phyloP scores from a whole-genome alignment of 2,329 filamentous ascomycete species.

The Sphaerulina populicola region DNA sequence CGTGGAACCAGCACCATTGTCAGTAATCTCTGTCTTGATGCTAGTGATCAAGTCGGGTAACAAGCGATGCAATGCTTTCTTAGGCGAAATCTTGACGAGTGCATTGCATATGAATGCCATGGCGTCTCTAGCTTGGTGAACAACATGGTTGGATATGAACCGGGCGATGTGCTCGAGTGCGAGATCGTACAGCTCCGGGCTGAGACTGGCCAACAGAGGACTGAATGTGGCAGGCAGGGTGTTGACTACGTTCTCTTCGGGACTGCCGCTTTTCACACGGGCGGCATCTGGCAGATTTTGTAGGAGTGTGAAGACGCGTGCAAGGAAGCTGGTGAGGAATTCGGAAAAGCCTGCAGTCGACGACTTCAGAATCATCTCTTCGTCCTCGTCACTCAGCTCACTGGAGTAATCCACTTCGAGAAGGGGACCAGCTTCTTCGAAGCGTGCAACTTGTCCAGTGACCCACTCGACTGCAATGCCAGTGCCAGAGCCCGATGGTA shows the following conservation, averaged over 20 bases:
- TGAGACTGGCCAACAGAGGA: slow-evolving; percentile 81
- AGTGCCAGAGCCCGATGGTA: slow-evolving; percentile 33
- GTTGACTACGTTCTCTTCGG: slow-evolving; percentile 95
- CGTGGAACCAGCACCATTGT: slow-evolving; percentile 91
- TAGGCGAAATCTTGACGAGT: slow-evolving; percentile 87
- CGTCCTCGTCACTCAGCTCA: slow-evolving; percentile 75
- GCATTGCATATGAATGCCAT: slow-evolving; percentile 99
- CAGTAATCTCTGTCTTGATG: slow-evolving; percentile 93
- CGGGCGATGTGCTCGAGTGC: slow-evolving; percentile 84
- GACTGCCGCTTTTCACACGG: slow-evolving; percentile 77
- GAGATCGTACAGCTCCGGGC: slow-evolving; percentile 86
- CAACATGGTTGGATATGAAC: slow-evolving; percentile 88
- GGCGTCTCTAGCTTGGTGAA: slow-evolving; percentile 91
- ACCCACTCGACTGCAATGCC: slow-evolving; percentile 83
- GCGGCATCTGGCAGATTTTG: slow-evolving; percentile 92
- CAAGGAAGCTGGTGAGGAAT: slow-evolving; percentile 81
- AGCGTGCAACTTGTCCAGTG: slow-evolving; percentile 82
- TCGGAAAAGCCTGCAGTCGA: slow-evolving; percentile 91
- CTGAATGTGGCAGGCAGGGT: slow-evolving; percentile 85
- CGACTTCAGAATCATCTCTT: slow-evolving; percentile 79
- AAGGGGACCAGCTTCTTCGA: slow-evolving; percentile 79
- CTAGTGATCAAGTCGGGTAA: slow-evolving; percentile 83
- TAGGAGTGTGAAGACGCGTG: slow-evolving; percentile 87
- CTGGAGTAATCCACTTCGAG: slow-evolving; percentile 76
- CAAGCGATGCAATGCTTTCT: slow-evolving; percentile 84